Percentiles rank a stretch among this genome's conserved stretches.
These are phyloP conservation scores for Botrytis paeoniae DNA, from an alignment of 2,329 filamentous ascomycete genomes.

Conservation along the genomic window DNA sequence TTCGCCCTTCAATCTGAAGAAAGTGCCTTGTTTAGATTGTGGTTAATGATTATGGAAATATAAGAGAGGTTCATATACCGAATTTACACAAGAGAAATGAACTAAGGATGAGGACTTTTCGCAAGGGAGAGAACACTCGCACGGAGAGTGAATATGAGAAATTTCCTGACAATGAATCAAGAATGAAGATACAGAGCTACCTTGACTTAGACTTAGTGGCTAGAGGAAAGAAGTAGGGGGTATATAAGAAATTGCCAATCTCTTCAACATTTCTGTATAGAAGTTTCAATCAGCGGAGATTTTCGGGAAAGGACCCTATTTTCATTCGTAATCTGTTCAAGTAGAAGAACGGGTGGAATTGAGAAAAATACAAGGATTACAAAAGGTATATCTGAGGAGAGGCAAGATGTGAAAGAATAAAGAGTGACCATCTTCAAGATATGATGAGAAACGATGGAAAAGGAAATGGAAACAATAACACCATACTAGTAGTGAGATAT, in stretches of 20 bases:
- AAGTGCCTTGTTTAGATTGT: background rate
- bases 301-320: too few relatives aligned
- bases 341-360: too few relatives aligned
- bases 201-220: background rate
- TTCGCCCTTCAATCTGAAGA: too few relatives aligned
- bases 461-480: background rate
- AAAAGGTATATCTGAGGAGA: background rate
- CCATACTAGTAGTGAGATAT: fast-evolving
- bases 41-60: background rate
- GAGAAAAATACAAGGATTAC: too few relatives aligned
- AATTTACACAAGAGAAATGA: background rate
- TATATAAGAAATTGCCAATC: background rate
- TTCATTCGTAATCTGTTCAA: too few relatives aligned
- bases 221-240: background rate
- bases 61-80: fast-evolving
- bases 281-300: too few relatives aligned
- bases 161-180: fast-evolving
- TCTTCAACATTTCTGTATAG: background rate
- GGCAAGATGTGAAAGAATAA: background rate
- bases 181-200: background rate
- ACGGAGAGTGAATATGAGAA: background rate
- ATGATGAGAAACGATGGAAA: background rate
- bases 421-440: fast-evolving
- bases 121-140: background rate
- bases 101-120: fast-evolving